phyloP scores from a whole-genome alignment of 345 rosid species.

The Gynandropsis gynandra region DNA sequence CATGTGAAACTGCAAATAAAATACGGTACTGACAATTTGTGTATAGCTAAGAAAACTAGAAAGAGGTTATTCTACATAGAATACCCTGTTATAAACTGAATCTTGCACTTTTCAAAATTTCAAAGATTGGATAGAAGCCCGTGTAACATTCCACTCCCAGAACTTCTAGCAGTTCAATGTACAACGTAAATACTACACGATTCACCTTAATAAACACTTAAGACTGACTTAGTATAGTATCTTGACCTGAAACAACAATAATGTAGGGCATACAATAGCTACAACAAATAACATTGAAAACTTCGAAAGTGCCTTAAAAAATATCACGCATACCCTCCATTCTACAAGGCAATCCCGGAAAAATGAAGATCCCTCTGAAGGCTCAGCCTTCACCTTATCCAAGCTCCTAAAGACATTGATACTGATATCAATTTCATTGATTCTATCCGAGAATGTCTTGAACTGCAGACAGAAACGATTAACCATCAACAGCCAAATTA shows the following conservation, averaged over 20 bases:
- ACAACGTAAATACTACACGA: not conserved
- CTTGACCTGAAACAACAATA: not conserved
- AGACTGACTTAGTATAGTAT: not conserved
- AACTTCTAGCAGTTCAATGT: constrained; percentile 10
- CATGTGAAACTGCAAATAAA: not conserved
- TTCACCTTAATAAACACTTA: not conserved
- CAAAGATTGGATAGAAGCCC: not conserved
- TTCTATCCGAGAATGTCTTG: constrained; percentile 55
- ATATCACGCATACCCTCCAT: constrained; percentile 64
- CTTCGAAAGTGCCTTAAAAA: constrained; percentile 3
- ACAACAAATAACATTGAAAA: not conserved
- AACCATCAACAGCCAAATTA: constrained; percentile 17
- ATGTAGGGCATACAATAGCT: not conserved
- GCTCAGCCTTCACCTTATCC: constrained; percentile 54
- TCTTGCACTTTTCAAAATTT: not conserved
- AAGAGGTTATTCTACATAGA: not conserved
- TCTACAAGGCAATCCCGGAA: constrained; percentile 72
- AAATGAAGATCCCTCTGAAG: constrained; percentile 73
- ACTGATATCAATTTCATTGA: constrained; percentile 72
- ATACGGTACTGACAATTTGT: constrained; percentile 5
- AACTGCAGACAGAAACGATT: constrained; percentile 41
- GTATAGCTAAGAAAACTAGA: not conserved
- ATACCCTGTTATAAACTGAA: not conserved
- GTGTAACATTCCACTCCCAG: not conserved
- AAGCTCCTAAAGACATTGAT: constrained; percentile 63